A percentile compares a stretch with the other conserved stretches of the same genome.
Evolutionary conservation across 352 stramenopile genomes (phyloP).

Genomic region (Globisporangium camurandrum): DNA sequence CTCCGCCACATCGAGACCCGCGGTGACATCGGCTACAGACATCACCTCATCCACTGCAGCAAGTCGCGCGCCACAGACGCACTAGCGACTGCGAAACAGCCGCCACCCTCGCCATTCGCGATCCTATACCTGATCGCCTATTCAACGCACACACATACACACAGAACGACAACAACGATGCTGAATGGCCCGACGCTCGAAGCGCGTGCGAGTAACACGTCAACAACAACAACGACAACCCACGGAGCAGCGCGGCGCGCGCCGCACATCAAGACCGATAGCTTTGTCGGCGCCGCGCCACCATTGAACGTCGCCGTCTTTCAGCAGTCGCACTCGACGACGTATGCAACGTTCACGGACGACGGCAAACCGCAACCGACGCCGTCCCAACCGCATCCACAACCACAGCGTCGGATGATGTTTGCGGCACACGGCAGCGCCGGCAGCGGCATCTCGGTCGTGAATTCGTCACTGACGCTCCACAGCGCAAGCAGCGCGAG

Average conservation of each 20-base stretch:
- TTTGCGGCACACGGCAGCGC: not conserved
- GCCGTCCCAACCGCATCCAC: not conserved
- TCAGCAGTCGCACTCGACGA: slow-evolving; percentile 9
- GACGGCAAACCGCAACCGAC: slow-evolving; percentile 10
- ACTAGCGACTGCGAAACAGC: not conserved
- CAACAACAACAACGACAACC: not conserved
- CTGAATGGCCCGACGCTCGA: not conserved
- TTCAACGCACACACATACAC: not conserved
- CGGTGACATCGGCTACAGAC: too few species aligned
- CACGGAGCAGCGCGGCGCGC: too few species aligned
- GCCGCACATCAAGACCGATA: not conserved
- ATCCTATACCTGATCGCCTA: not conserved
- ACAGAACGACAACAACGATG: too few species aligned
- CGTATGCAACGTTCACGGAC: slow-evolving; percentile 7
- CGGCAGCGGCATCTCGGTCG: slow-evolving; percentile 1
- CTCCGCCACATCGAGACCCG: too few species aligned
- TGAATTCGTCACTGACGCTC: slow-evolving; percentile 8
- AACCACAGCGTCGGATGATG: slow-evolving; percentile 3
- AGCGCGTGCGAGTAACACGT: not conserved
- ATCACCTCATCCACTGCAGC: too few species aligned
- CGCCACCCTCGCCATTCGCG: not conserved
- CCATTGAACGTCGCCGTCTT: slow-evolving; percentile 12
- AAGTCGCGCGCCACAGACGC: too few species aligned
- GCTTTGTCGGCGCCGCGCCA: slow-evolving; percentile 6
- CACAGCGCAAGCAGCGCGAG: not conserved